Evolutionary conservation across 2,329 filamentous ascomycete species (phyloP).

Genomic region (Ambrosiella cleistominuta): DNA sequence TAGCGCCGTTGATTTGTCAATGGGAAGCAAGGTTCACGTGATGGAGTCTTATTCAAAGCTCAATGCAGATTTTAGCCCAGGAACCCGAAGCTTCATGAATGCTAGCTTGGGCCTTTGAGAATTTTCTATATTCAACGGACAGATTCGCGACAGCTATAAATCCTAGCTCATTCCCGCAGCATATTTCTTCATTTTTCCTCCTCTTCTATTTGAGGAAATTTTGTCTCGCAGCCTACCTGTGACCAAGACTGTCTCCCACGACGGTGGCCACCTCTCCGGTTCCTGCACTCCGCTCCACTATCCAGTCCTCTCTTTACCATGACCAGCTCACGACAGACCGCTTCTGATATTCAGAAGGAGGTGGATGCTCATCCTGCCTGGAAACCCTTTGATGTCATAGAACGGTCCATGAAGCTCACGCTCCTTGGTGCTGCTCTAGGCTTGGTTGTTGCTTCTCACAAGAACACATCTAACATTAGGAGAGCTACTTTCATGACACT

Average conservation of each 20-base stretch:
- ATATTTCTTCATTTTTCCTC: not conserved
- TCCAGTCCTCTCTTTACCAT: not conserved
- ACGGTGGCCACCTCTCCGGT: not conserved
- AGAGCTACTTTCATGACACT: conserved; percentile 70
- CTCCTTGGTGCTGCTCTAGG: conserved; percentile 50
- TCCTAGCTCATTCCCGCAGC: not conserved
- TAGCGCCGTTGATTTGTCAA: conserved; percentile 4
- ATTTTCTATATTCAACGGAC: conserved; percentile 7
- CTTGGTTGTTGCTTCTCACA: conserved; percentile 56
- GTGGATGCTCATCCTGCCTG: conserved; percentile 25
- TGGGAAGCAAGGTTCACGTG: conserved; percentile 5
- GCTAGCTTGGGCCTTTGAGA: not conserved
- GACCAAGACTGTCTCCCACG: conserved; percentile 2
- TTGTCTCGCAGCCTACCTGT: conserved; percentile 10
- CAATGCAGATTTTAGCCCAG: conserved; percentile 1
- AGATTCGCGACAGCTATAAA: conserved; percentile 4
- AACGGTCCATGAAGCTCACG: conserved; percentile 44
- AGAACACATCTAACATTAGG: conserved; percentile 69
- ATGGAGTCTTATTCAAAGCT: not conserved
- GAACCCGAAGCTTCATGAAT: conserved; percentile 2
- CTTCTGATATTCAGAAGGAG: not conserved
- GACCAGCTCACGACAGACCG: not conserved
- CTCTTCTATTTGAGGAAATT: conserved; percentile 9
- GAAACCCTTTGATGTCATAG: conserved; percentile 59
- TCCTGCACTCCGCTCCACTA: not conserved